Base-by-base conservation (phyloP, 805 yeast genomes). In the Saccharomycopsis olivae region DNA sequence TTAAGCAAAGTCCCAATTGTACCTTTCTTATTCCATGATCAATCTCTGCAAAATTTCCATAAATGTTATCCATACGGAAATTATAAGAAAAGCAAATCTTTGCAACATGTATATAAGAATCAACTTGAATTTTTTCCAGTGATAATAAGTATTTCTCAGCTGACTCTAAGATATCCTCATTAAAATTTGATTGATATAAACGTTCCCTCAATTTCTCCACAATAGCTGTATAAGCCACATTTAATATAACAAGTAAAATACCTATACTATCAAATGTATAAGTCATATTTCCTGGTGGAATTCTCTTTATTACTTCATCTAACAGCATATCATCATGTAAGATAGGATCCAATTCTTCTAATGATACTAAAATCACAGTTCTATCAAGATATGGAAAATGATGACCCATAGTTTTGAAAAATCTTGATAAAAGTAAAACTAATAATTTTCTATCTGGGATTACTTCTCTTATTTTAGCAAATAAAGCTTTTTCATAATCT, bases 221-320 rank as follows among this genome's bases (percentile, higher is more conserved):
- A 11, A 35, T 17, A 14, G 21, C 17, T 21, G n/a, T 18, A 29
- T 42, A 39, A 5, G 43, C 21, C 16, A 45, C 29, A 14, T 33
- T 33, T 38, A 42, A 21, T 5, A 38, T 24, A 21, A 43, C 34
- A 17, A 42, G 27, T 9, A 45, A 16, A 15, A 36, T 35, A 9
- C 48, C 48, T 6, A 39, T 33, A 17, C 11, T 24, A 25, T 45
- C 48, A 13, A 45, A 34, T 5, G 46, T 41, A 20, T 36, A 39
- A n/a, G 29, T 37, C 3, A 36, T 16, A 2, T 41, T 36, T 21
- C 33, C 39, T 11, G 33, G 24, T 5, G 33, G 5, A 6, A 38
- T 15, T 11, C n/a, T 19, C 24, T 31, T 31, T 11, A 20, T 18
- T 29, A 32, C 15, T 24, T 28, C 36, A 18, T 27, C 33, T 15